Evolutionary conservation across 1,284 basidiomycete genomes (phyloP), one percentile per base, ranked within the genome.

Genomic region (Hypsizygus ulmarius): DNA sequence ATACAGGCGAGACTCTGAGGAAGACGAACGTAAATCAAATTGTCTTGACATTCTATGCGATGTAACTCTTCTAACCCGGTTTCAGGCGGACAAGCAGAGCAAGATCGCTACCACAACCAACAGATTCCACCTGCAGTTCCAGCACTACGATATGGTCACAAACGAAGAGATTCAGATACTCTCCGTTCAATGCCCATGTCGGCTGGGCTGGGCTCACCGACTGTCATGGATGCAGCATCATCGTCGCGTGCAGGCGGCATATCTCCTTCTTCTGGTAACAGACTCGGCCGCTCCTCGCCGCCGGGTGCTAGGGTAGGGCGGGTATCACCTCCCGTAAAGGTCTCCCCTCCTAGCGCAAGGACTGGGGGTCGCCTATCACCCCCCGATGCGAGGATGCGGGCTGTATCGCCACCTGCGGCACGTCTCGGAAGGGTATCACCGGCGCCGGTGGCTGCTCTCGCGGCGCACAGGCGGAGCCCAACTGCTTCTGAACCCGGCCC

Each of bases 121-220:
- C 43, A 51, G 16, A 45, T 50, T 52, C 52, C 39, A 37, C 49
- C 43, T 12, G 25, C 49, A 21, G n/a, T 41, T 27, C 34, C 47
- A 29, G 38, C 81, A 16, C 80, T 81, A 7, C 38, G 77, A 66
- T 58, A 72, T 52, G 58, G 54, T 0, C 85, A 88, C 59, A 75
- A 72, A 56, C 79, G 87, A 45, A 78, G 79, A 19, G 85, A 88
- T 51, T 89, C 87, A 0, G 86, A 90, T 53, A 89, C 87, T 0
- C 65, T 88, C 21, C 83, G 82, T 19, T 75, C 74, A 3, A 62
- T 61, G 15, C 62, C 66, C 36, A 52, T 59, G 34, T 57, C 46
- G 18, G 53, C 59, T 48, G 42, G 42, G 30, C 8, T 52, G 52
- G 57, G 62, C 9, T 71, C 73, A 12, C 68, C 73, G 11, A 70